Base-by-base conservation (phyloP, 306 rosid genomes). In the Abrus pulchellus region DNA sequence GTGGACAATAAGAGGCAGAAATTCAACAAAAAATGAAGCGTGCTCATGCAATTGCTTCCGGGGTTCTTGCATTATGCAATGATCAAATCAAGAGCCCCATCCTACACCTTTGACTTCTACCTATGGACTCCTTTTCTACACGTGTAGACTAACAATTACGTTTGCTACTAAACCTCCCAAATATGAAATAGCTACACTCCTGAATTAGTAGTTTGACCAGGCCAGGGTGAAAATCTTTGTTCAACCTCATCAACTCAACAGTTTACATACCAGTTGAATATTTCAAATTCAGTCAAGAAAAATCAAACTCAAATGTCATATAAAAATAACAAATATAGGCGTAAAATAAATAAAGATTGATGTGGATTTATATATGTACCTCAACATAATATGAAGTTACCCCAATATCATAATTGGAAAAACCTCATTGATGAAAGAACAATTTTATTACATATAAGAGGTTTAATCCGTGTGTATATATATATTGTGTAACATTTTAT, bases 141-240 rank as follows among this genome's bases (percentile, higher is more conserved):
- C 83, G 87, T 85, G 90, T 78, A 69, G 63, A 59, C 47, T 36
- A 34, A 14, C 14, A 65, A 49, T 50, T 74, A 77, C 52, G 68
- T 9, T 74, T 83, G 27, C 74, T 30, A 38, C 62, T 74, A 47
- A 72, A 38, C 81, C 80, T 59, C 66, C 20, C 20, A 20, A 20
- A 34, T 32, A 34, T 40, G 62, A 68, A 47, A 65, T 2, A 33
- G 13, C 10, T 20, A 56, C 68, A 59, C 7, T 43, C 86, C 81
- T 57, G 38, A 76, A 82, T 81, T 83, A 87, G 89, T 14, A 56
- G 81, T 83, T 85, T 89, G 92, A 88, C 92, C 85, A 13, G 45
- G 87, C 68, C 83, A 60, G 9, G 14, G 63, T 28, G 2, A 10
- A 11, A 69, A 76, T 44, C 10, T 7, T 40, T 29, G 9, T 44